These are phyloP conservation scores for Lasiosphaeria hispida DNA, from an alignment of 495 filamentous ascomycete genomes.

Conservation along the genomic window DNA sequence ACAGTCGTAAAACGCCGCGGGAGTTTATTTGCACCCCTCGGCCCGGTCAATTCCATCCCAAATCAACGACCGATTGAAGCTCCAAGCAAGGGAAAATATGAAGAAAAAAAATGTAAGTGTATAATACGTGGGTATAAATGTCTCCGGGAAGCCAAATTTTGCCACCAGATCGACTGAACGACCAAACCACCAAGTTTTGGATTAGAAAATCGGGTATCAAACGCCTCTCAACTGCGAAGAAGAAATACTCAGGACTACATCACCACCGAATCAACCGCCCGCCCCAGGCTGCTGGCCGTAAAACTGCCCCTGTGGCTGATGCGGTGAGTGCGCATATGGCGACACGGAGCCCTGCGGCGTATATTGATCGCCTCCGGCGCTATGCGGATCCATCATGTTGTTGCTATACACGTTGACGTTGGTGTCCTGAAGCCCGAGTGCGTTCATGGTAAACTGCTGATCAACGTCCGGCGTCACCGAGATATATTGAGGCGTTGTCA, in stretches of 20 bases:
- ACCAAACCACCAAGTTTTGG: no score
- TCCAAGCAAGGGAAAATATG: no score
- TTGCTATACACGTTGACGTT: background rate
- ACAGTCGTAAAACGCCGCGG: no score
- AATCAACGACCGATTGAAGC: no score
- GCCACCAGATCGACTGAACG: no score
- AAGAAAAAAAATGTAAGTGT: no score
- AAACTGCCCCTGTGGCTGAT: constrained; percentile 37
- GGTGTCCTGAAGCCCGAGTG: constrained; percentile 39
- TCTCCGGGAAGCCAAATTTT: no score
- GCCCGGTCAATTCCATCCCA: no score
- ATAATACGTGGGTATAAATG: no score
- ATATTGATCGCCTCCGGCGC: constrained; percentile 33
- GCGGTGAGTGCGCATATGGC: constrained; percentile 42
- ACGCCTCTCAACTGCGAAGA: no score
- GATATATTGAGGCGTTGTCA: constrained; percentile 17
- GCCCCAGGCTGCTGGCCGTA: constrained; percentile 24
- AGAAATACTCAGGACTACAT: background rate
- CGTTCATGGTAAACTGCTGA: constrained; percentile 30
- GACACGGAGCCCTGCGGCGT: constrained; percentile 43
- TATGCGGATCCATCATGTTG: constrained; percentile 27
- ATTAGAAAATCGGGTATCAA: no score
- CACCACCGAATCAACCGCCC: background rate
- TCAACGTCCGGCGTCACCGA: constrained; percentile 28
- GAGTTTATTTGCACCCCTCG: no score